phyloP scores from a whole-genome alignment of 1,284 basidiomycete genomes.

The Ustilago nuda region DNA sequence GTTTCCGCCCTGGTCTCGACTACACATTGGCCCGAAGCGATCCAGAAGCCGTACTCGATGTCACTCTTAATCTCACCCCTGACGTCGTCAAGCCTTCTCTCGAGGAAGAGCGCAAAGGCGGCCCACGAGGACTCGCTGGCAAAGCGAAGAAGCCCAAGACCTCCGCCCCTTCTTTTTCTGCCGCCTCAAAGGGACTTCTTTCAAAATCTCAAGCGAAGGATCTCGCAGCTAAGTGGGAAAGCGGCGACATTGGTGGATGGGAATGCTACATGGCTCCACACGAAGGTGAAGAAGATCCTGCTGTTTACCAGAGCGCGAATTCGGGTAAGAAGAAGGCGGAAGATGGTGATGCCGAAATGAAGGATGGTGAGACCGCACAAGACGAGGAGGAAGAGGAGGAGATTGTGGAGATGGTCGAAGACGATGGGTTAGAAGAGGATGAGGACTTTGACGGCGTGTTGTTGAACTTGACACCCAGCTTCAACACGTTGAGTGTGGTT shows the following conservation, averaged over 20 bases:
- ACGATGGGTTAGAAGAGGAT: slow-evolving; percentile 71
- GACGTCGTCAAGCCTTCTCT: slow-evolving; percentile 69
- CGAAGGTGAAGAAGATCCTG: slow-evolving; percentile 82
- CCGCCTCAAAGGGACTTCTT: slow-evolving; percentile 22
- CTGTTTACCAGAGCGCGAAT: slow-evolving; percentile 80
- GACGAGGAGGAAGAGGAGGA: slow-evolving; percentile 70
- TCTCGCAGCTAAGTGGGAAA: slow-evolving; percentile 74
- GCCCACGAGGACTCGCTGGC: slow-evolving; percentile 66
- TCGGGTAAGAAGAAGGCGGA: slow-evolving; percentile 65
- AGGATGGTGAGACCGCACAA: slow-evolving; percentile 68
- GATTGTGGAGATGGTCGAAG: slow-evolving; percentile 63
- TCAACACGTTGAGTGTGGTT: slow-evolving; percentile 89
- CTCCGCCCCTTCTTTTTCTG: slow-evolving; percentile 4
- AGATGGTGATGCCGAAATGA: slow-evolving; percentile 44
- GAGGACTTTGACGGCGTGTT: slow-evolving; percentile 83
- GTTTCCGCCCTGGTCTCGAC: slow-evolving; percentile 92
- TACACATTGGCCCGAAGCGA: slow-evolving; percentile 94
- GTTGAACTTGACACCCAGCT: slow-evolving; percentile 87
- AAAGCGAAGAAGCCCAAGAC: slow-evolving; percentile 53
- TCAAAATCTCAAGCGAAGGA: slow-evolving; percentile 60
- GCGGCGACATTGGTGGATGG: slow-evolving; percentile 90
- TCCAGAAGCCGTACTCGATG: slow-evolving; percentile 80
- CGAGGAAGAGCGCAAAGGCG: slow-evolving; percentile 53
- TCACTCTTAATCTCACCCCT: slow-evolving; percentile 89
- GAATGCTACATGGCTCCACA: slow-evolving; percentile 97